Percentiles rank a stretch among this genome's conserved stretches.
Conservation (phyloP, 352 stramenopile genomes). For the Phytophthora fragariae region DNA sequence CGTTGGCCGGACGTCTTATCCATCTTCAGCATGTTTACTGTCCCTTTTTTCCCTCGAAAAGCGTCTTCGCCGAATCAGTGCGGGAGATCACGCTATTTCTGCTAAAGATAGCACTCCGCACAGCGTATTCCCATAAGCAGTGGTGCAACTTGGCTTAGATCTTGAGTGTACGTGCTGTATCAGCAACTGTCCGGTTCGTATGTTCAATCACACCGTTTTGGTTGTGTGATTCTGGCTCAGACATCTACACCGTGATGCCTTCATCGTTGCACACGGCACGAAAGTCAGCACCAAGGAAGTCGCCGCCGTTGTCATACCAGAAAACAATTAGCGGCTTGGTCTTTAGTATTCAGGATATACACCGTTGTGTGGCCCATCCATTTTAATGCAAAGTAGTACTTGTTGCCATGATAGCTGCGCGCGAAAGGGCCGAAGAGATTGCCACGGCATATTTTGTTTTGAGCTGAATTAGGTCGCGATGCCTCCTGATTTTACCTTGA, state of each 20-base stretch:
- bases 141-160: too few relatives aligned
- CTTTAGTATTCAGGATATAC: conserved; percentile 15
- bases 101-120: too few relatives aligned
- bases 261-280: too few relatives aligned
- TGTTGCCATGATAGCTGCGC: conserved; percentile 17
- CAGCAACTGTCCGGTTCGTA: too few relatives aligned
- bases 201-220: too few relatives aligned
- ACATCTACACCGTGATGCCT: too few relatives aligned
- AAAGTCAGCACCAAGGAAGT: not conserved
- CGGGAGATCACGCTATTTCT: not conserved
- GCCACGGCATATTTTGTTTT: conserved; percentile 8
- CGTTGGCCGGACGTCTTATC: conserved; percentile 8
- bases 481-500: not conserved
- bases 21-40: conserved; percentile 8
- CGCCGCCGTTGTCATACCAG: conserved; percentile 18
- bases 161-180: too few relatives aligned
- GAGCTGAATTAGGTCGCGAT: too few relatives aligned
- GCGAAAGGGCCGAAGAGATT: not conserved
- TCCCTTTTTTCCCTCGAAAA: conserved; percentile 19
- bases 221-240: too few relatives aligned
- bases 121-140: too few relatives aligned
- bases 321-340: not conserved
- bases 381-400: conserved; percentile 10
- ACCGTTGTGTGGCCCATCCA: conserved; percentile 21
- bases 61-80: not conserved